Base-by-base conservation (phyloP, 176 grass and related monocot genomes). In the Carex cristatella region DNA sequence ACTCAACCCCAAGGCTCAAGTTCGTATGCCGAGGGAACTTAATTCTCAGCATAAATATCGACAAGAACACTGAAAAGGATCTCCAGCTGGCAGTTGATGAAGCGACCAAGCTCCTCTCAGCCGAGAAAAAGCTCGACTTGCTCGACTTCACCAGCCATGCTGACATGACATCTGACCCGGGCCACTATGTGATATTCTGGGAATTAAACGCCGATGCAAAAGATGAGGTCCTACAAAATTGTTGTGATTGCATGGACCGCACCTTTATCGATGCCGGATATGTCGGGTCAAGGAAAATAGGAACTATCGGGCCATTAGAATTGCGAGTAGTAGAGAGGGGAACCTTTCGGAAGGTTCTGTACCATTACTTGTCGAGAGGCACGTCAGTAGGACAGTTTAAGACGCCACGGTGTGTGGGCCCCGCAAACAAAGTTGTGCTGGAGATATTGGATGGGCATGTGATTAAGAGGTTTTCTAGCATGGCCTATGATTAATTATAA, bases 41-140 rank as follows among this genome's bases (percentile, higher is more conserved):
- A 12, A 44, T 89, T 83, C 86, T 98, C 67, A 78, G 8, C 31
- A 88, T 98, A 90, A 98, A 98, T 84, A 94, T 94, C 67, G 95
- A 98, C 91, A 98, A 98, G 86, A 98, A 92, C 88, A 95, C 88
- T 46, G 93, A 98, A 87, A 87, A 89, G 33, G 93, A 98, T 85
- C 91, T 98, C 4, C 93, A 98, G 79, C 69, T 93, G 0, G 88
- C 89, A 5, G 91, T 98, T 2, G 88, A 94, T 46, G 58, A 76
- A 44, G 93, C 92, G 0, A 73, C 84, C 1, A 61, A 65, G 67
- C 83, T 87, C 76, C 59, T 88, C 62, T 89, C 92, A 3, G 95
- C 91, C 0, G 91, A 71, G 0, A 90, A 97, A 81, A 98, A 98
- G 86, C 89, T 98, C 23, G 95, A 98, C 74, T 87, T 98, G 15